Base-by-base conservation (phyloP, 2,329 filamentous ascomycete genomes). In the Curvularia sp. region DNA sequence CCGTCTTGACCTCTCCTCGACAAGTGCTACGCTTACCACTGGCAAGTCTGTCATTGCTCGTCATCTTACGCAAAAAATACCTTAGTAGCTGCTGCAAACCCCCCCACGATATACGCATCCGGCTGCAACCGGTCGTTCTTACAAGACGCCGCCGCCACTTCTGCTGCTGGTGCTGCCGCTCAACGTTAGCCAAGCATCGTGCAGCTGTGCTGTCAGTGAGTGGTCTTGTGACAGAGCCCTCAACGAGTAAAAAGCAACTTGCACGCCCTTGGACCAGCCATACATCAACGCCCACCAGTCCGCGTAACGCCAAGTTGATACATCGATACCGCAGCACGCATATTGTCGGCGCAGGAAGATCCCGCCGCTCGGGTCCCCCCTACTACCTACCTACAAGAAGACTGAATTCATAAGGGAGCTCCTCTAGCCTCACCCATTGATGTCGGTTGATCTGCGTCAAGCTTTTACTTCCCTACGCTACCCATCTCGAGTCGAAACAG, bases 401-500 rank as follows among this genome's bases (percentile, higher is more conserved):
- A 54, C 61, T 48, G 60, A 62, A 60, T 60, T 64, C 51, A 64
- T 69, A 69, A 69, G 71, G 68, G 68, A 65, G 64, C 69, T 69
- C 59, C 61, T 63, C 56, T 53, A 72, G 61, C 64, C 63, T 64
- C 65, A 58, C 64, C 64, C 61, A 75, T 84, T 84, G 83, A 85
- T 85, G 83, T 85, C 83, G 83, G 83, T 84, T 84, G 82, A 84
- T 78, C 75, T 82, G 75, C 82, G 83, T 75, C 78, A 80, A 77
- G 81, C 81, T 65, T 80, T 82, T 62, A 80, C 82, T 68, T 84
- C 82, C 61, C 74, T 85, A 70, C 81, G 82, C 61, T 84, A 83
- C 69, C 83, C 83, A 65, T 81, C 81, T 81, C 81, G 83, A 80
- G 80, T 84, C 77, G 78, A 81, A 75, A 80, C 82, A 58, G 81